These are phyloP conservation scores for Fagus crenata DNA, from an alignment of 306 rosid genomes.

Conservation along the genomic window DNA sequence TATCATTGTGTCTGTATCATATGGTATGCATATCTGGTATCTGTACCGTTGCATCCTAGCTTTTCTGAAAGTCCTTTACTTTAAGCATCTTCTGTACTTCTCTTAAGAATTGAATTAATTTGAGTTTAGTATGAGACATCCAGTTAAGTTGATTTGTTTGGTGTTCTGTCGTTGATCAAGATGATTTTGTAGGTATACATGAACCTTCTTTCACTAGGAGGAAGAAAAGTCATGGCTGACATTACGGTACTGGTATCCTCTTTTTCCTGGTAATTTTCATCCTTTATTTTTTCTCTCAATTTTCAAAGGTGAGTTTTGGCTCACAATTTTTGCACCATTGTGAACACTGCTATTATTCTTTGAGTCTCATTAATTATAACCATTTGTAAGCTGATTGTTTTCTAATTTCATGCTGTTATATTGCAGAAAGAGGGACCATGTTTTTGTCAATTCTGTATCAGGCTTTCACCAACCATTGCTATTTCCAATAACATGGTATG, in stretches of 20 bases:
- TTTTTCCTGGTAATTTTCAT: conserved; percentile 56
- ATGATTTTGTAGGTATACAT: conserved; percentile 61
- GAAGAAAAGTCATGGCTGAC: conserved; percentile 46
- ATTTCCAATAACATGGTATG: conserved; percentile 77
- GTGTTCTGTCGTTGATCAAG: conserved; percentile 26
- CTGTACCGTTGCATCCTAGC: too few species aligned
- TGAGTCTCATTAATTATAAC: conserved; percentile 3
- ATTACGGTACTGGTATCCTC: conserved; percentile 79
- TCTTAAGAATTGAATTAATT: not conserved
- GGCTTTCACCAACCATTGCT: conserved; percentile 63
- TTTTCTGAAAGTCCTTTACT: not conserved
- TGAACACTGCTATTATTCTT: conserved; percentile 8
- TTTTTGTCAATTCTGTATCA: conserved; percentile 76
- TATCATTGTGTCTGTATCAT: too few species aligned
- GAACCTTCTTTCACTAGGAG: conserved; percentile 45
- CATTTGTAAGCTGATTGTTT: conserved; percentile 21
- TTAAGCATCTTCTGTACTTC: not conserved
- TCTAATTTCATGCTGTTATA: conserved; percentile 30
- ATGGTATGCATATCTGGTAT: too few species aligned
- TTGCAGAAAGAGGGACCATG: conserved; percentile 64
- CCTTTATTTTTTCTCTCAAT: conserved; percentile 30
- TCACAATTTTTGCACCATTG: conserved; percentile 1
- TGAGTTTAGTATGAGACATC: not conserved
- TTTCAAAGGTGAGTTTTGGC: conserved; percentile 12
- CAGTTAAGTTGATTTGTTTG: conserved; percentile 20